Evolutionary conservation across 129 eudicot genomes (phyloP).

Genomic region (Logfia minima): DNA sequence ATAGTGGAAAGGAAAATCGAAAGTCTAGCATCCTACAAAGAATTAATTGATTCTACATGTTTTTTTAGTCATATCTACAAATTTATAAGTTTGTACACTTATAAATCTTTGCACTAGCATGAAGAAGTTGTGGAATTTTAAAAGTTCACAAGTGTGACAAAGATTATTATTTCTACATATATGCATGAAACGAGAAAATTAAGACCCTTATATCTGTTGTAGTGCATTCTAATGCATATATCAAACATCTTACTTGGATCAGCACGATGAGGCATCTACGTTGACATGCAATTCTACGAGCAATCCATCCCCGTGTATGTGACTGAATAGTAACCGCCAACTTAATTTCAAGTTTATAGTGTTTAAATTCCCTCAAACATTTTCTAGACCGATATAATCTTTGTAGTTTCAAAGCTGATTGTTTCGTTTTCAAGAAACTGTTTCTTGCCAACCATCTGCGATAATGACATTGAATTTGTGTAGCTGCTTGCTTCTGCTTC

Average conservation of each 20-base stretch:
- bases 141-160: no score
- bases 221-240: slow-evolving; percentile 8
- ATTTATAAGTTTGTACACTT: neutral
- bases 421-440: slow-evolving; percentile 44
- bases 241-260: slow-evolving; percentile 60
- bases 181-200: neutral
- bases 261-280: slow-evolving; percentile 25
- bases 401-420: slow-evolving; percentile 56
- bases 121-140: neutral
- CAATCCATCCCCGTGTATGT: slow-evolving; percentile 67
- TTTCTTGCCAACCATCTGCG: slow-evolving; percentile 60
- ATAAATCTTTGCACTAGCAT: neutral
- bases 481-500: slow-evolving; percentile 56
- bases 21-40: no score
- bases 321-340: slow-evolving; percentile 68
- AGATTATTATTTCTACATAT: neutral
- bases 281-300: slow-evolving; percentile 44
- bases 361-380: slow-evolving; percentile 38
- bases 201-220: neutral
- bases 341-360: slow-evolving; percentile 32
- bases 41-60: neutral
- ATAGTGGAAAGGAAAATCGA: neutral
- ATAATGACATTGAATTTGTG: slow-evolving; percentile 57
- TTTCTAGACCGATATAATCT: slow-evolving; percentile 43
- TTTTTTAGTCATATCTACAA: neutral